phyloP scores from a whole-genome alignment of 2,329 filamentous ascomycete genomes.

The Periconia macrospinosa region DNA sequence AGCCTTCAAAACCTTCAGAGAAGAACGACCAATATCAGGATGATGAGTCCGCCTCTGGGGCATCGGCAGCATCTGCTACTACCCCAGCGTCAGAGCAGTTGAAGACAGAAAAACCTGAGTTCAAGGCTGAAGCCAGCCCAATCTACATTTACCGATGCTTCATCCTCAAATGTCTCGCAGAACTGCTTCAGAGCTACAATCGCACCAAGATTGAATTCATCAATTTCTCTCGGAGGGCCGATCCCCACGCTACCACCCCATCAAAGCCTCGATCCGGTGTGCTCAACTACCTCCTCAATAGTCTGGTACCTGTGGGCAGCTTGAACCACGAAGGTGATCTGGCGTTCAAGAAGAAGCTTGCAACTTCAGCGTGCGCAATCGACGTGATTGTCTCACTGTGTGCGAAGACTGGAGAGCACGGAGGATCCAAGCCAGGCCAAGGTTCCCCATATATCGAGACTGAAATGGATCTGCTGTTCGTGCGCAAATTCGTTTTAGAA shows the following conservation, averaged over 20 bases:
- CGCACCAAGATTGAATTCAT: conserved; percentile 98
- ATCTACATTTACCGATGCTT: conserved; percentile 98
- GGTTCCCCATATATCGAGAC: conserved; percentile 61
- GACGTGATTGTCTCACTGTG: conserved; percentile 85
- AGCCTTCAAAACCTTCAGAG: conserved; percentile 47
- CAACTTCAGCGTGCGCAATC: conserved; percentile 84
- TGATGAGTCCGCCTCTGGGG: conserved; percentile 10
- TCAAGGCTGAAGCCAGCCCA: conserved; percentile 90
- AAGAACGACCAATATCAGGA: conserved; percentile 36
- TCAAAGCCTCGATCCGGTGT: conserved; percentile 92
- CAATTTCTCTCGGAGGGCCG: conserved; percentile 93
- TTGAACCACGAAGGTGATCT: conserved; percentile 74
- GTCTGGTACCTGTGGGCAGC: conserved; percentile 68
- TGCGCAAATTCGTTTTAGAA: conserved; percentile 92
- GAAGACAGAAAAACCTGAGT: conserved; percentile 70
- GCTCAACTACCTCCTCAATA: conserved; percentile 88
- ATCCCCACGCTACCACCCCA: conserved; percentile 80
- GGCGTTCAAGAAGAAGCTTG: conserved; percentile 77
- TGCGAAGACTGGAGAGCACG: conserved; percentile 80
- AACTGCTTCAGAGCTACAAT: conserved; percentile 89
- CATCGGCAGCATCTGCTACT: conserved; percentile 10
- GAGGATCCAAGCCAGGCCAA: conserved; percentile 53
- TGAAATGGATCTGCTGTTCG: conserved; percentile 83
- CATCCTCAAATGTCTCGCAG: conserved; percentile 85
- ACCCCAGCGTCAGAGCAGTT: conserved; percentile 37